These are phyloP conservation scores for Sphagnum fallax DNA, from an alignment of 228 moss, liverwort and hornwort genomes.

Conservation along the genomic window DNA sequence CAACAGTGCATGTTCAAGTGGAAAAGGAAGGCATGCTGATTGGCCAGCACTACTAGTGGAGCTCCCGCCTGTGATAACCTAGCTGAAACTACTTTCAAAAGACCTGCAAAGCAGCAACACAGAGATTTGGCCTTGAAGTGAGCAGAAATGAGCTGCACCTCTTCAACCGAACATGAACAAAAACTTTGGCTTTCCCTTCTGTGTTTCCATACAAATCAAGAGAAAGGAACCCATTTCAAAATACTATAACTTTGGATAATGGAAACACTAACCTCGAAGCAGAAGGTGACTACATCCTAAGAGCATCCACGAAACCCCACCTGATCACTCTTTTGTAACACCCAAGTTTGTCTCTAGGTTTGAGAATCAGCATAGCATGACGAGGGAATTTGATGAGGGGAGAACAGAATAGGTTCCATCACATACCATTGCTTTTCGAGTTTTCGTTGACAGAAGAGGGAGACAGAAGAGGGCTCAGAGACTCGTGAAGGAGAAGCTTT, in stretches of 20 bases:
- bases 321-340: no score
- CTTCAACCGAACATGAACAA: no score
- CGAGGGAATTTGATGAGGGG: background rate
- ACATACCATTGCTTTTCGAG: slow-evolving; percentile 38
- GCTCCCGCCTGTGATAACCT: slow-evolving; percentile 76
- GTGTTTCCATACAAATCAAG: no score
- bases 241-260: no score
- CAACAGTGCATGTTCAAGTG: slow-evolving; percentile 84
- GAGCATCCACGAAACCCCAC: no score
- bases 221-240: no score
- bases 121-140: background rate
- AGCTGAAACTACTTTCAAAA: slow-evolving; percentile 77
- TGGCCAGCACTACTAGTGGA: slow-evolving; percentile 82
- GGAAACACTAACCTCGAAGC: no score
- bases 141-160: no score
- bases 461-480: slow-evolving; percentile 62
- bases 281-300: no score
- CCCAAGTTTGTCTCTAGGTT: no score
- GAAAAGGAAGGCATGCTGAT: slow-evolving; percentile 87
- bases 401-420: background rate
- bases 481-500: slow-evolving; percentile 75
- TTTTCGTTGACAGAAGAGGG: slow-evolving; percentile 42
- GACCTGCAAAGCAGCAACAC: slow-evolving; percentile 20
- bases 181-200: no score
- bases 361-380: no score